phyloP scores from a whole-genome alignment of 306 rosid genomes.

The Rubus idaeus region DNA sequence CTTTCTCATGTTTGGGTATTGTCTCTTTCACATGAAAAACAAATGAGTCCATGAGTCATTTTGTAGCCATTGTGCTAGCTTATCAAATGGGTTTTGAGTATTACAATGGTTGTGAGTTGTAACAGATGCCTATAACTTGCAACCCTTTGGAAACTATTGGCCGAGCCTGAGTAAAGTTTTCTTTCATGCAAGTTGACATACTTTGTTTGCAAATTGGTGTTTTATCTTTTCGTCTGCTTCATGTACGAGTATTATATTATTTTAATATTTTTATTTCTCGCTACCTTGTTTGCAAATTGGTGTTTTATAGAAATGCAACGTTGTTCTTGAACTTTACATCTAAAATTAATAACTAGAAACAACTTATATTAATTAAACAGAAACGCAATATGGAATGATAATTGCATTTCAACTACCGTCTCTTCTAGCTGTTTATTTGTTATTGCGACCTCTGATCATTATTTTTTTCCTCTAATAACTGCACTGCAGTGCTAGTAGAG shows the following conservation, averaged over 20 bases:
- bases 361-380: not conserved
- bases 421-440: not conserved
- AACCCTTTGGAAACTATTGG: not conserved
- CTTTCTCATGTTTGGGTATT: not conserved
- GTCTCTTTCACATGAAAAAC: not conserved
- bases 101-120: not conserved
- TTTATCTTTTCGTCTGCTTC: not conserved
- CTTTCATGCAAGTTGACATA: not conserved
- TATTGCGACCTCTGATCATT: not conserved
- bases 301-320: not conserved
- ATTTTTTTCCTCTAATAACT: slow-evolving; percentile 6
- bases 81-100: slow-evolving; percentile 2
- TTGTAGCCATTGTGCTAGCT: slow-evolving; percentile 2
- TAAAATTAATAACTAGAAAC: not conserved
- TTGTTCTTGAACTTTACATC: too few relatives aligned
- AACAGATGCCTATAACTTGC: not conserved
- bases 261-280: not conserved
- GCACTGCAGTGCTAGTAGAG: slow-evolving; percentile 68
- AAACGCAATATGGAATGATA: not conserved
- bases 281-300: not conserved
- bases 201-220: too few relatives aligned
- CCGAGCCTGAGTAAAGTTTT: not conserved
- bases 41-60: not conserved
- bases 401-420: not conserved
- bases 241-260: not conserved